Evolutionary conservation across 371 early-diverging fungal genomes (phyloP), one percentile per base, ranked within the genome.

Genomic region (Neoconidiobolus thromboides): DNA sequence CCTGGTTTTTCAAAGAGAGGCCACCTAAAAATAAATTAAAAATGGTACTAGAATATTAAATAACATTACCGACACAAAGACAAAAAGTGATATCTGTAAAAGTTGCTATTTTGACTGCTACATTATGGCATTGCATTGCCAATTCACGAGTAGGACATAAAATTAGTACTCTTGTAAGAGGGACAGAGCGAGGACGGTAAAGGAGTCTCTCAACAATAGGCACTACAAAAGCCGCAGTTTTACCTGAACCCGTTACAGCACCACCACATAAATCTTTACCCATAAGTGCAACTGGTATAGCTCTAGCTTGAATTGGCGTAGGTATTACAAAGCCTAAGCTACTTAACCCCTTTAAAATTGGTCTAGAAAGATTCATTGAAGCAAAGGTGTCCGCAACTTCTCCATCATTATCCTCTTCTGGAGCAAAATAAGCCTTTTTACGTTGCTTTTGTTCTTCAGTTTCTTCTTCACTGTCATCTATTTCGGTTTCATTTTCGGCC

Each of bases 121-220:
- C 94, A 64, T 82, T 86, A 64, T 94, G 93, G 61, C 93, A 92
- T 71, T 99, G 99, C 43, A 91, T 89, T 43, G 93, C 96, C 70
- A 99, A 79, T 71, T 99, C 99, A 75, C 99, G 91, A 10, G 99
- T 99, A n/a, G 99, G 99, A 53, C 94, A 93, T 0, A 99, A 79
- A 59, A 99, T 80, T 9, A 99, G 71, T 2, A 98, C 99, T 48
- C 99, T 87, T 0, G 89, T 89, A 0, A 82, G 75, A 1, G 95
- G 74, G 1, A 69, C 70, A 59, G 84, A 75, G 56, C 85, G 80
- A 40, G 94, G 91, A 43, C 93, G 80, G 68, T 85, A 93, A 14
- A 93, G 72, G 14, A 98, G 77, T 67, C 96, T 82, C 69, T 98
- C 98, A 58, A 99, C 69, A 42, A 96, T 88, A 9, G 99, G 99